A percentile compares a stretch with the other conserved stretches of the same genome.
These are phyloP conservation scores for Emergomyces pasteurianus DNA, from an alignment of 2,329 filamentous ascomycete genomes.

Conservation along the genomic window DNA sequence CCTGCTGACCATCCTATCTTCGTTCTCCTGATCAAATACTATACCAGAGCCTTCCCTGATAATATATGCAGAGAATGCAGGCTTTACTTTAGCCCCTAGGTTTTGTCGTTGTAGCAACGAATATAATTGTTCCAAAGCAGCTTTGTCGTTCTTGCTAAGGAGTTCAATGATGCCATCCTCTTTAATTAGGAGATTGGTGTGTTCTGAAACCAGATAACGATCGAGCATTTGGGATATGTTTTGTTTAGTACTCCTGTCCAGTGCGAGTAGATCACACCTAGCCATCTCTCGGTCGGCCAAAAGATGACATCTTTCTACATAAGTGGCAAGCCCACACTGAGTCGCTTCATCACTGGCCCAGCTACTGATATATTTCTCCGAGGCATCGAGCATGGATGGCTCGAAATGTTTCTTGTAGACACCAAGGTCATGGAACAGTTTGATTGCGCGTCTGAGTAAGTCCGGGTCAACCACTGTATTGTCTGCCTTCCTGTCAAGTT, in stretches of 20 bases:
- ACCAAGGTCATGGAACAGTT: constrained; percentile 73
- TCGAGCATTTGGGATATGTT: constrained; percentile 65
- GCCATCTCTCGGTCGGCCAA: constrained; percentile 61
- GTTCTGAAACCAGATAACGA: constrained; percentile 55
- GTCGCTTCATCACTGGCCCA: constrained; percentile 58
- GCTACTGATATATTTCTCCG: constrained; percentile 53
- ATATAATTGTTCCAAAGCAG: constrained; percentile 65
- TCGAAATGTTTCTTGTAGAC: constrained; percentile 75
- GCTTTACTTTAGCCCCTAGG: constrained; percentile 57
- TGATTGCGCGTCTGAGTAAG: constrained; percentile 62
- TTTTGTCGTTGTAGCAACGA: constrained; percentile 59
- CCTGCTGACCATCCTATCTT: constrained; percentile 75
- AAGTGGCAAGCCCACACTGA: constrained; percentile 55
- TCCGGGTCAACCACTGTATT: constrained; percentile 45
- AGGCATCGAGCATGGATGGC: constrained; percentile 55
- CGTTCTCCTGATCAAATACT: constrained; percentile 65
- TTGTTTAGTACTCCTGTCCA: constrained; percentile 73
- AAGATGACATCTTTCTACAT: constrained; percentile 57
- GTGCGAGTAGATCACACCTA: constrained; percentile 66
- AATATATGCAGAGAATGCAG: constrained; percentile 71
- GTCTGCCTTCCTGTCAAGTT: constrained; percentile 52
- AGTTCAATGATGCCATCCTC: constrained; percentile 58
- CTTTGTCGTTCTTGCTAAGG: constrained; percentile 56
- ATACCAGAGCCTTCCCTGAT: constrained; percentile 61
- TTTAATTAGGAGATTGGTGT: constrained; percentile 55